Evolutionary conservation across 495 filamentous ascomycete species (phyloP), one percentile per base, ranked within the genome.

Genomic region (Penicillium lividum): DNA sequence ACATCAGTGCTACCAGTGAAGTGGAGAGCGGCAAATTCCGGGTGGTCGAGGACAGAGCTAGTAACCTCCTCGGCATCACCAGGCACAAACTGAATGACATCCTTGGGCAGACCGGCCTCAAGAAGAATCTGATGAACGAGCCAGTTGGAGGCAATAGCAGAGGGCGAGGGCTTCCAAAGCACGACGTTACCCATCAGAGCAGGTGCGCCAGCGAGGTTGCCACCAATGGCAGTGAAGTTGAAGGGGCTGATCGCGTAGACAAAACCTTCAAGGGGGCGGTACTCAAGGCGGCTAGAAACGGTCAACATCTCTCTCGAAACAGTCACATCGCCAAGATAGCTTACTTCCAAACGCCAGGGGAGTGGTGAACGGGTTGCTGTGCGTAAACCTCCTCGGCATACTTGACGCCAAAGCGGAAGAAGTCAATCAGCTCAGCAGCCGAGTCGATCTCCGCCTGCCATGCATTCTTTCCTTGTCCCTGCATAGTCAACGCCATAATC

Each of bases 391-490:
- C 89, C 74, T 95, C 88, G 18, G 91, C 91, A 67, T 91, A 95
- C 66, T 90, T 85, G 38, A 94, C 91, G 62, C 90, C 92, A 77
- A 95, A 78, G 58, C 89, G 82, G 64, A 98, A 80, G 77, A 98
- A 98, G 71, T 98, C 93, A 62, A 83, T 86, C 43, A 96, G 75
- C 79, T 98, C 93, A 3, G 93, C 93, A 4, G 93, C 93, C 27
- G 93, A 85, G 73, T 97, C 92, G 62, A 97, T 96, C 82, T 97
- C 92, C 18, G 92, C 92, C 72, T 97, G 92, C 91, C 91, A 96
- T 27, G 89, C 89, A 72, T 96, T 96, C 82, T 97, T 97, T 60
- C 92, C 92, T 73, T 97, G 92, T 31, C 92, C 92, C 25, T 96
- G 80, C 82, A 97, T 96, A 7, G 92, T 97, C 38, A 91, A 83